phyloP scores from a whole-genome alignment of 257 asterid genomes.

The Lavandula angustifolia region DNA sequence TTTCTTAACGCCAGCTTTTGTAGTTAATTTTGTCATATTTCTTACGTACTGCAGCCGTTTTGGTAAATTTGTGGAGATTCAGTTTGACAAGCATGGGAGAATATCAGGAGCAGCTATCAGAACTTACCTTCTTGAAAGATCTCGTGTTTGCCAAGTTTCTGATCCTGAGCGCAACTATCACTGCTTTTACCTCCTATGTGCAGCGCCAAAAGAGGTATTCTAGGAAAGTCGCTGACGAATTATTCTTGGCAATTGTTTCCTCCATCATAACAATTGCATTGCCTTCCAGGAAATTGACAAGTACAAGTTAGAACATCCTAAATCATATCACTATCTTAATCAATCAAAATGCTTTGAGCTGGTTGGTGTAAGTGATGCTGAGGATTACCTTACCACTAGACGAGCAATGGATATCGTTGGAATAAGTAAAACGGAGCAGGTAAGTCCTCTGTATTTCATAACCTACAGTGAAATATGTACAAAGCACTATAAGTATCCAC shows the following conservation, averaged over 20 bases:
- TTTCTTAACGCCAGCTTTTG: constrained; percentile 11
- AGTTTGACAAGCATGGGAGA: constrained; percentile 96
- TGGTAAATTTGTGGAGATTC: constrained; percentile 98
- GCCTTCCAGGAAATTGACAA: constrained; percentile 75
- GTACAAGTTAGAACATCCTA: constrained; percentile 80
- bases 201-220: constrained; percentile 91
- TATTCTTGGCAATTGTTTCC: constrained; percentile 24
- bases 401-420: constrained; percentile 98
- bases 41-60: constrained; percentile 70
- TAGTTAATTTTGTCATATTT: constrained; percentile 37
- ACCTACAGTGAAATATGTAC: constrained; percentile 5
- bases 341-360: constrained; percentile 90
- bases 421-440: constrained; percentile 89
- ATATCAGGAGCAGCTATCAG: constrained; percentile 99
- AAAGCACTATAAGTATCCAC: constrained; percentile 13
- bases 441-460: constrained; percentile 21
- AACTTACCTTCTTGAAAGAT: constrained; percentile 97
- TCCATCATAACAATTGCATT: constrained; percentile 20
- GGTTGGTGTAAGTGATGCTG: constrained; percentile 81
- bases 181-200: constrained; percentile 97
- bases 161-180: constrained; percentile 98
- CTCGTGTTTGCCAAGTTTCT: constrained; percentile 96
- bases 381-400: constrained; percentile 89
- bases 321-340: constrained; percentile 89
- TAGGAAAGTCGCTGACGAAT: constrained; percentile 30